Evolutionary conservation across 352 stramenopile genomes (phyloP).

Genomic region (Phytophthora cactorum): DNA sequence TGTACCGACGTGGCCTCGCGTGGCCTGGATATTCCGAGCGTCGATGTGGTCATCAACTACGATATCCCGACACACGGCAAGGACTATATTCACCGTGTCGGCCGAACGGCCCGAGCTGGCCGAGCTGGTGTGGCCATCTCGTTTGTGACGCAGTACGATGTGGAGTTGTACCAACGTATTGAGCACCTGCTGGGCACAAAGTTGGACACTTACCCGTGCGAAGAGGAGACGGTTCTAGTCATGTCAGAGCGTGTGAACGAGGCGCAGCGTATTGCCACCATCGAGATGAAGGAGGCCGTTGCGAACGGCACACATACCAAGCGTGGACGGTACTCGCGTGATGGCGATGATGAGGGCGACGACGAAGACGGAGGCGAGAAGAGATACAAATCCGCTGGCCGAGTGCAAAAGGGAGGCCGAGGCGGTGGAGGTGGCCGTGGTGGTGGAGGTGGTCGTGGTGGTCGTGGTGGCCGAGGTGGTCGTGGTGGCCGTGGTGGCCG

Average conservation of each 20-base stretch:
- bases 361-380: conserved; percentile 53
- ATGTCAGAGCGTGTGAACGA: conserved; percentile 98
- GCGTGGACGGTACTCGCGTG: conserved; percentile 65
- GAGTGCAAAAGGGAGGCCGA: conserved; percentile 51
- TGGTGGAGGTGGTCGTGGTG: conserved; percentile 22
- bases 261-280: conserved; percentile 95
- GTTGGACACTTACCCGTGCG: conserved; percentile 78
- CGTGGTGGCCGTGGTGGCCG: conserved; percentile 23
- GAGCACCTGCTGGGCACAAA: conserved; percentile 92
- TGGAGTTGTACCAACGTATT: conserved; percentile 98
- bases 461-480: conserved; percentile 31
- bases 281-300: conserved; percentile 88
- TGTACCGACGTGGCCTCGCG: conserved; percentile 91
- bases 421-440: conserved; percentile 36
- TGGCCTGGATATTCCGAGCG: conserved; percentile 97
- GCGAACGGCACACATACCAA: conserved; percentile 59
- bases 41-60: conserved; percentile 99
- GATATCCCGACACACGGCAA: conserved; percentile 98
- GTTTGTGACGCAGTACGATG: conserved; percentile 99
- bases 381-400: conserved; percentile 83
- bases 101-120: conserved; percentile 96
- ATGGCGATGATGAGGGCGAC: conserved; percentile 51
- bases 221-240: conserved; percentile 97
- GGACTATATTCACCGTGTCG: conserved; percentile 99
- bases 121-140: conserved; percentile 94